Evolutionary conservation across 2,329 filamentous ascomycete genomes (phyloP).

Genomic region (Diplocarpon rosae): DNA sequence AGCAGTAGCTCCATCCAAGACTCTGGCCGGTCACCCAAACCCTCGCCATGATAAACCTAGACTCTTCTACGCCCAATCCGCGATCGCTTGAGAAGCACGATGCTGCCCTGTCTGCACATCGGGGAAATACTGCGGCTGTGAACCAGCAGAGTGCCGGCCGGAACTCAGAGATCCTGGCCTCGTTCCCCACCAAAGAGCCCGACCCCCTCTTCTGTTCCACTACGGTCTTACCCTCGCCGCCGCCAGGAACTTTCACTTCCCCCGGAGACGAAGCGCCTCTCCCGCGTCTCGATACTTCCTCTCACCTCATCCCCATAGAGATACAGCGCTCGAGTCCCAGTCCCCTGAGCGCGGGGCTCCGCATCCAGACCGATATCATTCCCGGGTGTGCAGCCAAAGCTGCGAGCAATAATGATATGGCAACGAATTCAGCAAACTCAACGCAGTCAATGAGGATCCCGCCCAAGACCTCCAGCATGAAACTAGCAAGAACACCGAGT

Average conservation of each 20-base stretch:
- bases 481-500: conserved; percentile 47
- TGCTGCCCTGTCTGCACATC: conserved; percentile 3
- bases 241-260: conserved; percentile 11
- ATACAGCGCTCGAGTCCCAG: conserved; percentile 11
- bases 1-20: too few species aligned
- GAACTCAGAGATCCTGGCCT: conserved; percentile 8
- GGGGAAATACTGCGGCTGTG: conserved; percentile 5
- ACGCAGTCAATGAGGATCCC: conserved; percentile 12
- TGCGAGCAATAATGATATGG: too few species aligned
- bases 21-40: conserved; percentile 5
- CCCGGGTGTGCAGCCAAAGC: too few species aligned
- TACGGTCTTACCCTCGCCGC: conserved; percentile 31
- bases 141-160: conserved; percentile 11
- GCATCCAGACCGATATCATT: conserved; percentile 30
- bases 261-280: conserved; percentile 10
- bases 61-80: conserved; percentile 12
- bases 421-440: too few species aligned
- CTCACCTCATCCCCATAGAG: conserved; percentile 13
- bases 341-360: conserved; percentile 24
- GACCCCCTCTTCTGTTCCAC: conserved; percentile 28
- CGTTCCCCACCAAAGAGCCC: conserved; percentile 9
- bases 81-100: conserved; percentile 9
- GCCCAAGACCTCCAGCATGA: conserved; percentile 9
- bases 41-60: conserved; percentile 19
- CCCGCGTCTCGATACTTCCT: conserved; percentile 19